Conservation (phyloP, 352 stramenopile species). For the Pythium vanterpoolii region DNA sequence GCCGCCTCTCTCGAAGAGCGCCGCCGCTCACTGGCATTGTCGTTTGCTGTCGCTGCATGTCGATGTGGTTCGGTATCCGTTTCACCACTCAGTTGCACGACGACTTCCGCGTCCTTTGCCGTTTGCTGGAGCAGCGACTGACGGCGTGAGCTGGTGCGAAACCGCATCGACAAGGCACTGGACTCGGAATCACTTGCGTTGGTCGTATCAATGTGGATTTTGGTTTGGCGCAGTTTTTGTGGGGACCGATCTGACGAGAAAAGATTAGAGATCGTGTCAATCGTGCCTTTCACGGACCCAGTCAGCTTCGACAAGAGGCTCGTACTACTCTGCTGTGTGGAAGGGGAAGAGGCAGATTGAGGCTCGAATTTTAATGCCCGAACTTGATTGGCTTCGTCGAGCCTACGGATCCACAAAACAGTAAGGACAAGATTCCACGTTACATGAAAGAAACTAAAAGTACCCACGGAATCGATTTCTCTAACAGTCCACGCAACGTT, state of each 20-base stretch:
- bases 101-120: constrained; percentile 17
- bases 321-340: constrained; percentile 15
- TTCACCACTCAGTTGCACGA: constrained; percentile 20
- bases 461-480: constrained; percentile 40
- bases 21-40: constrained; percentile 14
- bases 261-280: constrained; percentile 27
- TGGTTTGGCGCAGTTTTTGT: constrained; percentile 17
- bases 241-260: constrained; percentile 23
- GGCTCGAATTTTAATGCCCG: constrained; percentile 1
- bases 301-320: constrained; percentile 23
- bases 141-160: constrained; percentile 20
- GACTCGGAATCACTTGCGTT: constrained; percentile 15
- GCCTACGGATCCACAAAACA: background rate
- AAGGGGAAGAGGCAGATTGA: background rate
- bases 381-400: constrained; percentile 4
- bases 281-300: constrained; percentile 26
- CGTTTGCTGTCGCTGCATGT: background rate
- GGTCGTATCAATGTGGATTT: constrained; percentile 8
- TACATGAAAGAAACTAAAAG: background rate
- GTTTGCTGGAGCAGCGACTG: constrained; percentile 21
- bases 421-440: background rate
- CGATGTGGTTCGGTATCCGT: background rate
- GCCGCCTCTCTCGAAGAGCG: constrained; percentile 11
- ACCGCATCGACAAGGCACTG: constrained; percentile 14
- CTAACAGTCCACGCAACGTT: constrained; percentile 31